These are phyloP conservation scores for Ganoderma resinaceum DNA, from an alignment of 1,284 basidiomycete genomes.

Conservation along the genomic window DNA sequence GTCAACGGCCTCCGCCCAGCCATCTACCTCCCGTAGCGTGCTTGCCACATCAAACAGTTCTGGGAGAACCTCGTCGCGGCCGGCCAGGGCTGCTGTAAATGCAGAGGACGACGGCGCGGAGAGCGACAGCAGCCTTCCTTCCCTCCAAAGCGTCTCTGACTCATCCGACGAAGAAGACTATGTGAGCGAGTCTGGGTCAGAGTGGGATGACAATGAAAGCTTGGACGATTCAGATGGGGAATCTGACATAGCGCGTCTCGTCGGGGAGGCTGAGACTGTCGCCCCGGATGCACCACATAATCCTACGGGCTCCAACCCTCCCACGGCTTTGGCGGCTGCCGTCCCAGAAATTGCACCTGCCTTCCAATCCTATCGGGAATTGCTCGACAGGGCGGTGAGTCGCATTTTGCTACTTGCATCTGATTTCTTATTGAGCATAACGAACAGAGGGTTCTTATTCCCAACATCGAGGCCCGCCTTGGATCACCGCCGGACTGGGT, in stretches of 20 bases:
- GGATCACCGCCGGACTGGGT: slow-evolving; percentile 9
- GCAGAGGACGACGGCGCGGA: slow-evolving; percentile 22
- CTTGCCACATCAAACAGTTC: background rate
- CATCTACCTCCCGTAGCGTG: background rate
- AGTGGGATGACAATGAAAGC: slow-evolving; percentile 23
- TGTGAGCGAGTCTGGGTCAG: slow-evolving; percentile 19
- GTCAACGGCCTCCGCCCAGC: background rate
- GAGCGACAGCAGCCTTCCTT: slow-evolving; percentile 37
- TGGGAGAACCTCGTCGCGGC: background rate
- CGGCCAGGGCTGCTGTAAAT: background rate
- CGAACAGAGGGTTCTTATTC: slow-evolving; percentile 14
- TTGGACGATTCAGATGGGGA: slow-evolving; percentile 18
- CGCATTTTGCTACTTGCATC: background rate
- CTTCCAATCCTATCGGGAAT: slow-evolving; percentile 11
- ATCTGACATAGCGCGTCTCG: slow-evolving; percentile 1
- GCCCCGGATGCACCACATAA: background rate
- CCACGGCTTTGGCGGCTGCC: background rate
- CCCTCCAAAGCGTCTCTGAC: slow-evolving; percentile 39
- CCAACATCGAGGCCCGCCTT: slow-evolving; percentile 18
- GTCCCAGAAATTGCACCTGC: background rate
- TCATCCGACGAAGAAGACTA: slow-evolving; percentile 29
- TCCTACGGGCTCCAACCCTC: background rate
- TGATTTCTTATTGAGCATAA: background rate
- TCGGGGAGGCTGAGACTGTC: background rate
- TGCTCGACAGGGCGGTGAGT: slow-evolving; percentile 27